These are phyloP conservation scores for Kingdonia uniflora DNA, from an alignment of 164 flowering plant species.

Conservation along the genomic window DNA sequence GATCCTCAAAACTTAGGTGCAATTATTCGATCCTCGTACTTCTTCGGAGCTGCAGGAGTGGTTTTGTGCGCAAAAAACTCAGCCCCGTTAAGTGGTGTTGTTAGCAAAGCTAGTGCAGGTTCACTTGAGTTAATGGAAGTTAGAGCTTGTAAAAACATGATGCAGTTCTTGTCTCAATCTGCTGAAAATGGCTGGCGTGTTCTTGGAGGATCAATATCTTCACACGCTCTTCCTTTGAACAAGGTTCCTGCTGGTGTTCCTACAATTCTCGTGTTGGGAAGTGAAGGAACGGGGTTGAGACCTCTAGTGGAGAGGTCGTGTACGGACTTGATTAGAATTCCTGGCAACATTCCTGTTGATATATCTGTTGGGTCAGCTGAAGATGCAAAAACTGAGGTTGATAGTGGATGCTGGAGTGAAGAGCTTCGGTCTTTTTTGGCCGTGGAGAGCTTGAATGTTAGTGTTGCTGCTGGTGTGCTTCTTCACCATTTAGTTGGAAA, in stretches of 20 bases:
- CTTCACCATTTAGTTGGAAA: slow-evolving; percentile 76
- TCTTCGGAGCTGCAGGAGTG: slow-evolving; percentile 91
- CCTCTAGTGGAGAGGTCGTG: slow-evolving; percentile 93
- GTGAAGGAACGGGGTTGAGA: slow-evolving; percentile 93
- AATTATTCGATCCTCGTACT: slow-evolving; percentile 83
- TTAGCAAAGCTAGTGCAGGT: slow-evolving; percentile 99
- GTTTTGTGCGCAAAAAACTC: slow-evolving; percentile 94
- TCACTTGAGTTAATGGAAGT: slow-evolving; percentile 87
- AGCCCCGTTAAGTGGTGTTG: slow-evolving; percentile 95
- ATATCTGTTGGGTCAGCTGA: slow-evolving; percentile 23
- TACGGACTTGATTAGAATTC: slow-evolving; percentile 62
- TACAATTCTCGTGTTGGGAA: slow-evolving; percentile 89
- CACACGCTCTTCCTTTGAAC: slow-evolving; percentile 60
- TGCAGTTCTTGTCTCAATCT: slow-evolving; percentile 80
- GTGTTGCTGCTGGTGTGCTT: slow-evolving; percentile 97
- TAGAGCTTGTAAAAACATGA: slow-evolving; percentile 92
- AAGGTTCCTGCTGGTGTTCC: slow-evolving; percentile 61
- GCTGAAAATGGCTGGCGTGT: slow-evolving; percentile 93
- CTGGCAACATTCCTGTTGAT: slow-evolving; percentile 49
- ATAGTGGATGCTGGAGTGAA: slow-evolving; percentile 18
- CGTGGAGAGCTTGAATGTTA: slow-evolving; percentile 97
- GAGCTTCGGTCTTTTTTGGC: slow-evolving; percentile 77
- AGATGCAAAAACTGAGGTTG: slow-evolving; percentile 22
- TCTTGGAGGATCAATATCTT: slow-evolving; percentile 80
- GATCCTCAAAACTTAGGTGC: slow-evolving; percentile 97